A percentile compares a stretch with the other conserved stretches of the same genome.
Conservation (phyloP, 2,329 filamentous ascomycete genomes). For the Cercospora canescens region DNA sequence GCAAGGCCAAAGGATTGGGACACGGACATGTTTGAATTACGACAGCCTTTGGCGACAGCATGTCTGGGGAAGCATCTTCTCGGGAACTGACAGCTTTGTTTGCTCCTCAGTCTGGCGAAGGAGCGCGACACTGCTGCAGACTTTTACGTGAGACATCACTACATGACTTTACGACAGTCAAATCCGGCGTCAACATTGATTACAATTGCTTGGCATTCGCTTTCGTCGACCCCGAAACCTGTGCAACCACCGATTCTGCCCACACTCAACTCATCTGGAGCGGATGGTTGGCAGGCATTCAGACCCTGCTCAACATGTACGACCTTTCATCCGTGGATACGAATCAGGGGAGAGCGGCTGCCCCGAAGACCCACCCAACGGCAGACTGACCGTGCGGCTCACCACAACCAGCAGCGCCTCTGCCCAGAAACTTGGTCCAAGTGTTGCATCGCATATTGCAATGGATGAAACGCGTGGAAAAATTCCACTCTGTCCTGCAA, state of each 20-base stretch:
- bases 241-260: not conserved
- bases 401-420: too few relatives aligned
- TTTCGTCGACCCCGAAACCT: not conserved
- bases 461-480: not conserved
- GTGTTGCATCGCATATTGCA: not conserved
- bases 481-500: not conserved
- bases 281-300: not conserved
- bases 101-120: too few relatives aligned
- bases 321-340: not conserved
- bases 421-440: not conserved
- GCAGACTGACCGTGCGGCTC: too few relatives aligned
- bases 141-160: too few relatives aligned
- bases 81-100: too few relatives aligned
- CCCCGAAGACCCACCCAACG: not conserved
- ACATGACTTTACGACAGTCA: too few relatives aligned
- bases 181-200: too few relatives aligned
- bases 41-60: too few relatives aligned
- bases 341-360: not conserved
- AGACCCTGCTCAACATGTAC: not conserved
- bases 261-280: not conserved
- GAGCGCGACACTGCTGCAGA: too few relatives aligned
- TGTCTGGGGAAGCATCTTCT: too few relatives aligned
- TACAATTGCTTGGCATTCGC: not conserved
- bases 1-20: too few relatives aligned
- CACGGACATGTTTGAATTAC: too few relatives aligned